phyloP scores from a whole-genome alignment of 495 filamentous ascomycete species.

The Lentithecium fluviatile region DNA sequence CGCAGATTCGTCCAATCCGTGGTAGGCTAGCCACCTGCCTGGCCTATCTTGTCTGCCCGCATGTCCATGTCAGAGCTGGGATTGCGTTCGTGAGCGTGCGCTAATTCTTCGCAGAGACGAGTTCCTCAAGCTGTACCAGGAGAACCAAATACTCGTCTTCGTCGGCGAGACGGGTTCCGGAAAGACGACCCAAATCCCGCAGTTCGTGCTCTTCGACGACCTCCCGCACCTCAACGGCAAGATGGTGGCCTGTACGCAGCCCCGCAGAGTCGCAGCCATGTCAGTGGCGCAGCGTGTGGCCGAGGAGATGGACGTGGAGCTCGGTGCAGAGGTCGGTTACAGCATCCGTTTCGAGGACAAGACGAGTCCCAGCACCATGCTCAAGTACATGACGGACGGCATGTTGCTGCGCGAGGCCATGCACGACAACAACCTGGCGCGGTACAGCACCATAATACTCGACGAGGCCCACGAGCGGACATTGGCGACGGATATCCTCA shows the following conservation, averaged over 20 bases:
- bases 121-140: slow-evolving; percentile 88
- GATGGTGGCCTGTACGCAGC: slow-evolving; percentile 96
- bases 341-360: slow-evolving; percentile 98
- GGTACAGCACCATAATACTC: slow-evolving; percentile 97
- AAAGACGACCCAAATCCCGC: slow-evolving; percentile 98
- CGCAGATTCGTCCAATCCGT: not conserved
- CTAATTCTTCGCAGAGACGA: slow-evolving; percentile 62
- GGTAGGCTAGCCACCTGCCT: too few relatives aligned
- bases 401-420: slow-evolving; percentile 98
- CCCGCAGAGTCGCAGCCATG: slow-evolving; percentile 97
- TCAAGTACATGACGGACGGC: slow-evolving; percentile 99
- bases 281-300: slow-evolving; percentile 98
- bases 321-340: slow-evolving; percentile 97
- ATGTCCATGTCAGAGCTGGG: not conserved
- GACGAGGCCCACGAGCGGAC: slow-evolving; percentile 98
- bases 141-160: slow-evolving; percentile 92
- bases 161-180: slow-evolving; percentile 99
- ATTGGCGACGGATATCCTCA: slow-evolving; percentile 90
- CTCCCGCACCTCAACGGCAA: slow-evolving; percentile 79
- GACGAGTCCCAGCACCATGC: slow-evolving; percentile 82
- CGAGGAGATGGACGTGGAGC: slow-evolving; percentile 87
- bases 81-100: not conserved
- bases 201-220: slow-evolving; percentile 97
- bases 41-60: not conserved
- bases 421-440: slow-evolving; percentile 85